Percentiles rank a stretch among this genome's conserved stretches.
Evolutionary conservation across 2,329 filamentous ascomycete species (phyloP).

Genomic region (Ilyonectria mors-panacis): DNA sequence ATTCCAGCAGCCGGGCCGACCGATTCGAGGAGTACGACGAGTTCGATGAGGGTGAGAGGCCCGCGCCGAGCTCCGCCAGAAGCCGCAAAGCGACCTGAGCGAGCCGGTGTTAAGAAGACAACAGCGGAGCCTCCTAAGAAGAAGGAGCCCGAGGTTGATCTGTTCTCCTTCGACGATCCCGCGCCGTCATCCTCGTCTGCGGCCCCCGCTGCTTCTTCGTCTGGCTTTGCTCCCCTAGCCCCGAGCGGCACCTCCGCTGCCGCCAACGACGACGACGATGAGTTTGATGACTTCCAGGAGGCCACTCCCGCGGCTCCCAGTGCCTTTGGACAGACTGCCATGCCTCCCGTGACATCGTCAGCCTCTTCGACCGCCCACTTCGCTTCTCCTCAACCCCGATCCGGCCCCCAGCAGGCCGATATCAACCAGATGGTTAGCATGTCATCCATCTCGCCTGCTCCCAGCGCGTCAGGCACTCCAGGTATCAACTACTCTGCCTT

Average conservation of each 20-base stretch:
- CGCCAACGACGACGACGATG: conserved; percentile 81
- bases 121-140: conserved; percentile 80
- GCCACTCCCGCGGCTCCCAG: conserved; percentile 73
- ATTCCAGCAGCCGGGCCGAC: conserved; percentile 73
- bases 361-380: conserved; percentile 76
- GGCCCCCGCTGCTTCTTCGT: conserved; percentile 61
- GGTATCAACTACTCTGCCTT: conserved; percentile 77
- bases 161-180: conserved; percentile 93
- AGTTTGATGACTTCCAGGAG: conserved; percentile 98
- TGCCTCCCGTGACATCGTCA: conserved; percentile 64
- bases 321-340: conserved; percentile 57
- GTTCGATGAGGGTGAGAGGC: conserved; percentile 81
- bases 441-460: conserved; percentile 83
- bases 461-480: conserved; percentile 69
- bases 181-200: conserved; percentile 64
- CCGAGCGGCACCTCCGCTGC: conserved; percentile 46
- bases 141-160: conserved; percentile 90
- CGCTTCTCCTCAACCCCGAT: conserved; percentile 86
- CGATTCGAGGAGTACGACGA: conserved; percentile 98
- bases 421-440: conserved; percentile 85
- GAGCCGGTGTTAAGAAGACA: conserved; percentile 56
- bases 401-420: conserved; percentile 84
- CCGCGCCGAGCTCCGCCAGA: conserved; percentile 64
- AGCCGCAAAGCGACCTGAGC: conserved; percentile 53
- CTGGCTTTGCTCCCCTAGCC: conserved; percentile 63